Percentiles rank a stretch among this genome's conserved stretches.
Conservation (phyloP, 192 early-diverging fungal species). For the Dimargaris xerosporica region DNA sequence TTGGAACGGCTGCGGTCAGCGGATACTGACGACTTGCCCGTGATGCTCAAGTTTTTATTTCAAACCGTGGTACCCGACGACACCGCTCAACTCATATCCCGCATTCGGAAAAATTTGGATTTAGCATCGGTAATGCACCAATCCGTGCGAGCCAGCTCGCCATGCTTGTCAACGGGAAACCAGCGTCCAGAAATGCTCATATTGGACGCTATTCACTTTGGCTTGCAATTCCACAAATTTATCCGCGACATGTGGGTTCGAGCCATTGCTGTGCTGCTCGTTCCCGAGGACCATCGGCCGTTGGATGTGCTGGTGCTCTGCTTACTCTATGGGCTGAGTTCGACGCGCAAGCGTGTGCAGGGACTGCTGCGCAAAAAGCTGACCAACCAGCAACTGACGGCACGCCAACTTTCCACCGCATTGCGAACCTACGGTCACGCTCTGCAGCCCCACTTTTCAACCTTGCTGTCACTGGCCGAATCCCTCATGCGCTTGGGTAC, state of each 20-base stretch:
- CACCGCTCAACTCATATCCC: conserved; percentile 15
- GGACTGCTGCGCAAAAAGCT: conserved; percentile 12
- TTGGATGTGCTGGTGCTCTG: conserved; percentile 29
- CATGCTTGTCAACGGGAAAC: background rate
- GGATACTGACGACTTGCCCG: conserved; percentile 49
- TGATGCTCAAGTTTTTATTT: conserved; percentile 56
- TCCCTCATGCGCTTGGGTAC: conserved; percentile 38
- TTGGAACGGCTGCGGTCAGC: conserved; percentile 44
- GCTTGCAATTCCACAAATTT: conserved; percentile 49
- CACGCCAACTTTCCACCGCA: conserved; percentile 6
- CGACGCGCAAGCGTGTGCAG: conserved; percentile 23
- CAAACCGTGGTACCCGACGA: conserved; percentile 37
- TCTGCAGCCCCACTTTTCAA: conserved; percentile 21
- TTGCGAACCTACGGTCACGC: conserved; percentile 12
- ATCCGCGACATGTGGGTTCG: conserved; percentile 55
- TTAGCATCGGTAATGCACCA: conserved; percentile 34
- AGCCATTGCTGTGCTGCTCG: conserved; percentile 29
- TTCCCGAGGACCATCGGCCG: conserved; percentile 24
- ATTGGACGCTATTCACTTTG: conserved; percentile 45
- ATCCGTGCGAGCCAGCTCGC: conserved; percentile 14
- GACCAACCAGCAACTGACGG: background rate
- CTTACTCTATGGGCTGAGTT: conserved; percentile 21
- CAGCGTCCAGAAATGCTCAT: conserved; percentile 24
- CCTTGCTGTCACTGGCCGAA: conserved; percentile 40
- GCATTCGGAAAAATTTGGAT: conserved; percentile 45